Conservation (phyloP, 495 filamentous ascomycete genomes). For the Aspergillus ostianus region DNA sequence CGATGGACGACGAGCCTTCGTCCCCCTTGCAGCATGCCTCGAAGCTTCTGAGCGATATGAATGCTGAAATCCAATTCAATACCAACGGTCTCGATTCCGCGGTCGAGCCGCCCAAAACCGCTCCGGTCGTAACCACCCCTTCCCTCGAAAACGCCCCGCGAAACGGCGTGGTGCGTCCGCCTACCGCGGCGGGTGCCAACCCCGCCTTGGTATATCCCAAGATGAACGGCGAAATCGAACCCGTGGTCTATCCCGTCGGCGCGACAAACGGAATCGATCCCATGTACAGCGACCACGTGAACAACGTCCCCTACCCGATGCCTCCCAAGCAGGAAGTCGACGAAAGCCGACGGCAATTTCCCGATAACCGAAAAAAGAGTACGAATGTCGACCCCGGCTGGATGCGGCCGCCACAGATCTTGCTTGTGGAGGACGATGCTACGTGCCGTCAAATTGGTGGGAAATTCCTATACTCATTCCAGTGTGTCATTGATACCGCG, state of each 20-base stretch:
- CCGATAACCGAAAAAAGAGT: slow-evolving; percentile 66
- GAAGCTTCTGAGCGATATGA: slow-evolving; percentile 78
- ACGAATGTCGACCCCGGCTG: slow-evolving; percentile 72
- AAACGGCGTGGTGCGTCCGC: slow-evolving; percentile 38
- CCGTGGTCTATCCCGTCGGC: slow-evolving; percentile 86
- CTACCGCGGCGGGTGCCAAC: slow-evolving; percentile 50
- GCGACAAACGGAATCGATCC: slow-evolving; percentile 90
- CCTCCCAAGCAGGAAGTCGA: slow-evolving; percentile 58
- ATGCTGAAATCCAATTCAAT: slow-evolving; percentile 75
- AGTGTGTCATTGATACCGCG: slow-evolving; percentile 85
- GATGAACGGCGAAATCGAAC: slow-evolving; percentile 64
- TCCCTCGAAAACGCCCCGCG: slow-evolving; percentile 40
- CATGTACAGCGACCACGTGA: slow-evolving; percentile 88
- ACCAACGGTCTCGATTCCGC: slow-evolving; percentile 72
- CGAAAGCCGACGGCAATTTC: slow-evolving; percentile 48
- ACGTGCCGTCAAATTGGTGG: slow-evolving; percentile 92
- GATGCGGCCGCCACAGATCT: slow-evolving; percentile 77
- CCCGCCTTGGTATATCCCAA: slow-evolving; percentile 53
- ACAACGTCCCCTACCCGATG: slow-evolving; percentile 84
- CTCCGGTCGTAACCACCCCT: slow-evolving; percentile 43
- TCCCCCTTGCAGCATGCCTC: slow-evolving; percentile 86
- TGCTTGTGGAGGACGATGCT: slow-evolving; percentile 93
- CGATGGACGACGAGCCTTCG: slow-evolving; percentile 68
- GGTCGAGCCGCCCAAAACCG: slow-evolving; percentile 65
- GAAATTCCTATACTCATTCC: slow-evolving; percentile 87